Conservation (phyloP, 306 rosid genomes). For the Citrullus colocynthis region DNA sequence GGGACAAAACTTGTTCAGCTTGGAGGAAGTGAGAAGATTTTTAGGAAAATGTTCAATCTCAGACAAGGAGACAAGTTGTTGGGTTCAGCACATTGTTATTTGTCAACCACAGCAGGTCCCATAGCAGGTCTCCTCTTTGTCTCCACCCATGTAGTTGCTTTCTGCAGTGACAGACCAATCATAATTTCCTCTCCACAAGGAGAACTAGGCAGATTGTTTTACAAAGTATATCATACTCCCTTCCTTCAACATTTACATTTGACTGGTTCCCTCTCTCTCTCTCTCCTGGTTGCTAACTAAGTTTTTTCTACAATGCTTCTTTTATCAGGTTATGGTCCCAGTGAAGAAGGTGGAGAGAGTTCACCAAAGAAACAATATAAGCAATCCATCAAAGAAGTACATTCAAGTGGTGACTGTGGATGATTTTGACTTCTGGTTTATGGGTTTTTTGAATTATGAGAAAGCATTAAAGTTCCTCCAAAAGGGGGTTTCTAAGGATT, state of each 20-base stretch:
- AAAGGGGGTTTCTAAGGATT: slow-evolving; percentile 21
- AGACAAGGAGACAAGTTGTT: slow-evolving; percentile 48
- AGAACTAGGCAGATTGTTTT: slow-evolving; percentile 32
- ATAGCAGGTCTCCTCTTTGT: slow-evolving; percentile 81
- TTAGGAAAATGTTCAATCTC: slow-evolving; percentile 34
- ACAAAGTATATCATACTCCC: slow-evolving; percentile 27
- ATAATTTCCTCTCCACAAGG: slow-evolving; percentile 36
- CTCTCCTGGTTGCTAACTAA: background rate
- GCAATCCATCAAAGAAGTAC: slow-evolving; percentile 41
- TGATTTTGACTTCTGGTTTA: slow-evolving; percentile 50
- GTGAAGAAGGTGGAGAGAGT: slow-evolving; percentile 24
- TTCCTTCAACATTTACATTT: background rate
- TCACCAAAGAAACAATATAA: slow-evolving; percentile 27
- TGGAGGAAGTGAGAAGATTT: slow-evolving; percentile 56
- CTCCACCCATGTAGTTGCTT: slow-evolving; percentile 59
- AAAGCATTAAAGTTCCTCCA: slow-evolving; percentile 27
- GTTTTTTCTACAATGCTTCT: background rate
- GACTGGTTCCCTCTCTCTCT: background rate
- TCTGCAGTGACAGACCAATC: slow-evolving; percentile 68
- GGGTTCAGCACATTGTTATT: slow-evolving; percentile 55
- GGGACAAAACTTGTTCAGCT: slow-evolving; percentile 58
- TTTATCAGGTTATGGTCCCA: slow-evolving; percentile 22
- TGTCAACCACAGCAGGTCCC: slow-evolving; percentile 78
- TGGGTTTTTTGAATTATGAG: slow-evolving; percentile 50
- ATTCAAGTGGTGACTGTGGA: slow-evolving; percentile 43